Evolutionary conservation across 306 rosid species (phyloP), one percentile per base, ranked within the genome.

Genomic region (Lathyrus oleraceus): DNA sequence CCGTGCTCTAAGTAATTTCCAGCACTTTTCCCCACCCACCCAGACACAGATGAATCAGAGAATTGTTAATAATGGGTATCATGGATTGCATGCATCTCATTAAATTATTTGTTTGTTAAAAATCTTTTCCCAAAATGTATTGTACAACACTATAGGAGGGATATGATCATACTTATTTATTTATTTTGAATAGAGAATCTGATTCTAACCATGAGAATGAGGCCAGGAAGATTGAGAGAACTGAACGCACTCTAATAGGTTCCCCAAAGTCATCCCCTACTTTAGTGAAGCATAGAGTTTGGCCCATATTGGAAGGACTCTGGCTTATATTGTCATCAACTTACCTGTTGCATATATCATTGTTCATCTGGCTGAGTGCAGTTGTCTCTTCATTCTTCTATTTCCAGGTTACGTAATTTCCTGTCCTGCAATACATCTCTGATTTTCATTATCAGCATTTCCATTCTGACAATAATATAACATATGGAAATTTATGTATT

Each of bases 341-440:
- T 42, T 94, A 94, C 81, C 82, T 89, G 74, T 51, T 91, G 81
- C 87, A 80, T 15, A 86, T 86, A 69, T 86, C 97, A 45, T 78
- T 89, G 73, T 91, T 94, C 86, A 84, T 94, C 81, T 94, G 96
- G 96, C 86, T 94, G 56, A 76, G 92, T 77, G 99, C 96, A 27
- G 88, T 94, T 82, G 81, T 94, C 77, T 94, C 99, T 62, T 94
- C 99, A 38, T 86, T 91, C 87, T 94, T 94, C 81, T 94, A 94
- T 78, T 87, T 94, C 81, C 99, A 91, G 89, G 99, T 87, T 68
- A 80, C 66, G 70, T 71, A 49, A 49, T 73, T 11, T 66, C 45
- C 38, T 63, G 20, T 51, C 25, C n/a, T 54, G 11, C 9, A 28
- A 58, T 56, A 52, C 30, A 40, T 64, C 80, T 67, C 36, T 65